Evolutionary conservation across 768 basidiomycete genomes (phyloP), one percentile per base, ranked within the genome.

Genomic region (Austroboletus eburneus): DNA sequence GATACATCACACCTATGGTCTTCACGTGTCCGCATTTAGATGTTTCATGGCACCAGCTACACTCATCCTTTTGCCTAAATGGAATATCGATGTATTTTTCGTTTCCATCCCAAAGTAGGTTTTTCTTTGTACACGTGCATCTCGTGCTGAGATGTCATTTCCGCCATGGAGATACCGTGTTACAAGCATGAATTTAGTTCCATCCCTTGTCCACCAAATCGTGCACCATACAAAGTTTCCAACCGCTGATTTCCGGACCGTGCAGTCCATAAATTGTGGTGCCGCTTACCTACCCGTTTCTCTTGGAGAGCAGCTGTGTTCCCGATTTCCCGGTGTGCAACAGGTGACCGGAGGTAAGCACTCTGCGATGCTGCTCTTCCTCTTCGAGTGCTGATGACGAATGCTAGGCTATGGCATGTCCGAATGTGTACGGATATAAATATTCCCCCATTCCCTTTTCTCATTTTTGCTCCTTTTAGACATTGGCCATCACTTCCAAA

Each of bases 381-480:
- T 20, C 17, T 41, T 23, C 23, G 25, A 18, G 17, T 14, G 45
- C 27, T 63, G 43, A 56, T 18, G 17, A 21, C n/a, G 12, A 22
- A 13, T 25, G 7, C 17, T 45, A 83, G 85, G 83, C 0, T 88
- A 85, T 54, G 87, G 87, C 18, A 77, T 85, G 75, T 84, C 83
- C 0, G 84, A 86, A 72, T 62, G 63, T 42, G 83, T 84, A 57
- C 42, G 83, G 65, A 18, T 37, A 43, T 27, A 5, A n/a, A 10
- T 17, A 13, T 12, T 9, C 24, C 36, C 30, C 39, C 25, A 7
- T 41, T 35, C 27, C 8, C 32, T 18, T 25, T 10, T 9, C 42
- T 44, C 5, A 54, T 40, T 50, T 4, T 37, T 30, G 17, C 2
- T 6, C 35, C 42, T 29, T 27, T 29, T 49, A 87, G 83, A 87